These are phyloP conservation scores for Laguncularia racemosa DNA, from an alignment of 345 rosid genomes.

Conservation along the genomic window DNA sequence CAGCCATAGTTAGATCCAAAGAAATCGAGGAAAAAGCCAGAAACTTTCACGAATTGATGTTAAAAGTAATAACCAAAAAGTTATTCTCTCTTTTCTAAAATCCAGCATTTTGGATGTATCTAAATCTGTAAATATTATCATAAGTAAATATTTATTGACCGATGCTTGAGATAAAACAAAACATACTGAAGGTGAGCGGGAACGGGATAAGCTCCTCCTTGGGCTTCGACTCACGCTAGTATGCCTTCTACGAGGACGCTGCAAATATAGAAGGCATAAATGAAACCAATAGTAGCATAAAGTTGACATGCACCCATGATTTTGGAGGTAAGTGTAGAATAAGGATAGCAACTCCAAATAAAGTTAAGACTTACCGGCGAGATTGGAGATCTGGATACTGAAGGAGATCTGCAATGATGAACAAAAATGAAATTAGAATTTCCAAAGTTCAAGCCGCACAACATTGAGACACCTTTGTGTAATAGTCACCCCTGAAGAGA, in stretches of 20 bases:
- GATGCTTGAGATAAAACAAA: not conserved
- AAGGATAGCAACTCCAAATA: not conserved
- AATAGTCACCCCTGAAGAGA: no score
- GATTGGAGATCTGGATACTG: constrained; percentile 54
- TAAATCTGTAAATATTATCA: no score
- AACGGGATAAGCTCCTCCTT: constrained; percentile 18
- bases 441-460: constrained; percentile 11
- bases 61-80: no score
- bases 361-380: constrained; percentile 48
- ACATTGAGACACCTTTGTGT: constrained; percentile 13
- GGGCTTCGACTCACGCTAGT: constrained; percentile 9
- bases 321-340: no score
- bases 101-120: no score
- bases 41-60: no score
- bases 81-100: no score
- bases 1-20: not conserved
- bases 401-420: constrained; percentile 49
- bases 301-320: not conserved
- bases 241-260: constrained; percentile 21
- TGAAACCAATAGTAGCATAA: not conserved
- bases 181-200: constrained; percentile 31
- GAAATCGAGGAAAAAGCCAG: no score
- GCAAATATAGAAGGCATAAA: not conserved
- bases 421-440: not conserved
- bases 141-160: no score